A percentile compares a stretch with the other conserved stretches of the same genome.
phyloP scores from a whole-genome alignment of 148 eudicot species.

The Rhododendron henanense region DNA sequence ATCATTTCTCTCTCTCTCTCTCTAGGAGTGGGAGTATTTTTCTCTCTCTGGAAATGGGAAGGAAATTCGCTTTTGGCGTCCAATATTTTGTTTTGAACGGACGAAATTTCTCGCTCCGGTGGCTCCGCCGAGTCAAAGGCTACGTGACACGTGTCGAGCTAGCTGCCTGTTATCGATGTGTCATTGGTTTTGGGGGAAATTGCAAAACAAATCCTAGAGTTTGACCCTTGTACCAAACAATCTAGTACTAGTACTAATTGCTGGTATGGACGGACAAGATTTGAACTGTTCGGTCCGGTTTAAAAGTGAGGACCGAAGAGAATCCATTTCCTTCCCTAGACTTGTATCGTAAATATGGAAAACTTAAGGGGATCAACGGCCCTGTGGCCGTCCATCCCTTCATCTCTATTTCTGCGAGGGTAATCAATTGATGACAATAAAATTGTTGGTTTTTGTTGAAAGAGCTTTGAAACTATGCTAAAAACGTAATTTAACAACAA shows the following conservation, averaged over 20 bases:
- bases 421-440: background rate
- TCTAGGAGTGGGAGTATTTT: background rate
- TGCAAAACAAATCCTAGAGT: background rate
- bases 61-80: background rate
- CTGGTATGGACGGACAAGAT: background rate
- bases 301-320: background rate
- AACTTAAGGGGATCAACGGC: background rate
- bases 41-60: background rate
- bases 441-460: too few relatives aligned
- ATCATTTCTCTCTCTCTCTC: background rate
- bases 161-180: background rate
- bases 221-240: background rate
- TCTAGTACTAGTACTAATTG: too few relatives aligned
- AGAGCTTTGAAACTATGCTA: too few relatives aligned
- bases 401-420: too few relatives aligned
- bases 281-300: background rate
- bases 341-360: background rate
- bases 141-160: constrained; percentile 22
- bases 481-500: too few relatives aligned
- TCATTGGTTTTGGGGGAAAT: background rate
- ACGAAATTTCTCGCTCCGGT: constrained; percentile 27
- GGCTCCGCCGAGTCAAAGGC: constrained; percentile 42
- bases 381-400: background rate
- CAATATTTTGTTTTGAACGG: background rate
- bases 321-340: too few relatives aligned